Evolutionary conservation across 176 grass and related monocot genomes (phyloP).

Genomic region (Elymus sibiricus): DNA sequence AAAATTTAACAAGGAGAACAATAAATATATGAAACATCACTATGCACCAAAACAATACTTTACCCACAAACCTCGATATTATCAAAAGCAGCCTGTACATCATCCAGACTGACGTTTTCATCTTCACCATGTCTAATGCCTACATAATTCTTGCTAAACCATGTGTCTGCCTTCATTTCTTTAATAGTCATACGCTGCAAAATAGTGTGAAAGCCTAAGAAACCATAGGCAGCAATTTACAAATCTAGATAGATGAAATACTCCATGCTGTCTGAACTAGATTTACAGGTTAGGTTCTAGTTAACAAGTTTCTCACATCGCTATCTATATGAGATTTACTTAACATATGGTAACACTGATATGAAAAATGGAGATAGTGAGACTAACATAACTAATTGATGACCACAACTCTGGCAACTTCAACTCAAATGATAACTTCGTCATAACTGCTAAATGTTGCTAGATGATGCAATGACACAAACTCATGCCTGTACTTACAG

Average conservation of each 20-base stretch:
- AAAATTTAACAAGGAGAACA: not conserved
- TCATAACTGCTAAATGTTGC: constrained; percentile 25
- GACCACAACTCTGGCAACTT: constrained; percentile 6
- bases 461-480: constrained; percentile 12
- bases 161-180: constrained; percentile 65
- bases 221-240: not conserved
- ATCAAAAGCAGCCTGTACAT: constrained; percentile 88
- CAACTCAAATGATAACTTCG: not conserved
- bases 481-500: constrained; percentile 50
- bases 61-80: constrained; percentile 77
- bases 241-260: not conserved
- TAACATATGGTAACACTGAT: not conserved
- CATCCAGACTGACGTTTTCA: constrained; percentile 77
- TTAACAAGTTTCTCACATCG: not conserved
- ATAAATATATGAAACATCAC: not conserved
- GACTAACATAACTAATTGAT: not conserved
- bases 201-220: constrained; percentile 11
- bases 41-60: constrained; percentile 1
- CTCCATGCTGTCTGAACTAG: not conserved
- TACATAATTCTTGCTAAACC: constrained; percentile 86
- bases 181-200: constrained; percentile 76
- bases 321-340: not conserved
- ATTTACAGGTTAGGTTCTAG: not conserved
- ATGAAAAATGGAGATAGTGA: not conserved
- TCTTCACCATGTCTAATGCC: constrained; percentile 49